Evolutionary conservation across 176 grass and related monocot species (phyloP).

Genomic region (Saccharum spontaneum): DNA sequence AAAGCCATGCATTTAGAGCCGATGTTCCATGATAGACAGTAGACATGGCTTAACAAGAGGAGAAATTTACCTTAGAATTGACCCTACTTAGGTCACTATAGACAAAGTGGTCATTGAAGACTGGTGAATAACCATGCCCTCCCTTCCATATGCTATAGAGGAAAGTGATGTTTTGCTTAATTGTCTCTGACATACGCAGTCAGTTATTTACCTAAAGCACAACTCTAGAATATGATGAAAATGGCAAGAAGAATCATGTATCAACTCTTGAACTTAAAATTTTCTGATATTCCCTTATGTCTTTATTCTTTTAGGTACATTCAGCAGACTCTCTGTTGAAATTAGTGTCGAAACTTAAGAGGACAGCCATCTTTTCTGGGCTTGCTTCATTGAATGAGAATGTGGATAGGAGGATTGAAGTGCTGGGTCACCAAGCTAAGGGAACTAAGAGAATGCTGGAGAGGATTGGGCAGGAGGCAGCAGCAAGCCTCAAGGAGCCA

Average conservation of each 20-base stretch:
- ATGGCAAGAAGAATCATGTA: not conserved
- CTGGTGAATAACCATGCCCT: not conserved
- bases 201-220: not conserved
- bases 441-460: slow-evolving; percentile 76
- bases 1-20: not conserved
- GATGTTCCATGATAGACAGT: not conserved
- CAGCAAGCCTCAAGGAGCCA: slow-evolving; percentile 76
- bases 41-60: not conserved
- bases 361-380: slow-evolving; percentile 90
- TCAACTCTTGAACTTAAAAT: not conserved
- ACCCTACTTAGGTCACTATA: not conserved
- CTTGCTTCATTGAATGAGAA: slow-evolving; percentile 85
- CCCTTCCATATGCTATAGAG: not conserved
- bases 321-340: slow-evolving; percentile 83
- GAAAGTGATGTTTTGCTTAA: not conserved
- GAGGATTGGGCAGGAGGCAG: slow-evolving; percentile 84
- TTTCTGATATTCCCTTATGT: not conserved
- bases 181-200: not conserved
- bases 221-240: slow-evolving; percentile 4
- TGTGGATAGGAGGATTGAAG: slow-evolving; percentile 75
- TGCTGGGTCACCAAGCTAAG: slow-evolving; percentile 58
- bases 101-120: not conserved
- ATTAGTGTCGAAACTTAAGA: slow-evolving; percentile 86
- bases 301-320: slow-evolving; percentile 58
- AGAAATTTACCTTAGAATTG: not conserved